Conservation (phyloP, 768 basidiomycete species). For the Lactifluus piperatus region DNA sequence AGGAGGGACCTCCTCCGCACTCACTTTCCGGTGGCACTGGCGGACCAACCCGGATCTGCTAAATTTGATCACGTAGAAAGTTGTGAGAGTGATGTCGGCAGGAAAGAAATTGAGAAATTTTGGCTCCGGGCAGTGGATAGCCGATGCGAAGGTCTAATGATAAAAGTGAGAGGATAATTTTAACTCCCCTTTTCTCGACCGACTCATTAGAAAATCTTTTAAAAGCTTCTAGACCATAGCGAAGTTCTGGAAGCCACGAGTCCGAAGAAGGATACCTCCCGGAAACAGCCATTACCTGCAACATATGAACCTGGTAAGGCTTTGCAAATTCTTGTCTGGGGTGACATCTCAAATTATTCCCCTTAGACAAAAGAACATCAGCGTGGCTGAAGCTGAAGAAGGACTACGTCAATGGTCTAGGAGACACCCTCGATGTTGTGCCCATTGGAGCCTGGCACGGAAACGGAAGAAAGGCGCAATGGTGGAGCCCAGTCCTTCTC, state of each 20-base stretch:
- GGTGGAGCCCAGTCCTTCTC: conserved; percentile 89
- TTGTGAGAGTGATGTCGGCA: conserved; percentile 54
- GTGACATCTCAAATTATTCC: background rate
- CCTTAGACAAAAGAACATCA: conserved; percentile 67
- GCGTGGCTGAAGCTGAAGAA: conserved; percentile 92
- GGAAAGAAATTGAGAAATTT: conserved; percentile 60
- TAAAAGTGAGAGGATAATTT: conserved; percentile 50
- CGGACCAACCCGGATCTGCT: conserved; percentile 41
- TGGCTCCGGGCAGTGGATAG: conserved; percentile 68
- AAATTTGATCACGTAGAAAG: conserved; percentile 68
- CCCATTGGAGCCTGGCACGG: conserved; percentile 85
- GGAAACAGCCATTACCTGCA: conserved; percentile 65
- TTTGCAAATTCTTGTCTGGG: conserved; percentile 4
- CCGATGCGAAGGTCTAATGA: conserved; percentile 89
- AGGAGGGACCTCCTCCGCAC: conserved; percentile 57
- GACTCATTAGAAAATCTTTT: background rate
- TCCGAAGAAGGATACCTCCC: conserved; percentile 31
- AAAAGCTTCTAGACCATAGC: conserved; percentile 57
- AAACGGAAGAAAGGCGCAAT: conserved; percentile 77
- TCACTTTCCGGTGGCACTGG: conserved; percentile 46
- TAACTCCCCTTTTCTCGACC: conserved; percentile 10
- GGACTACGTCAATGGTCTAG: conserved; percentile 75
- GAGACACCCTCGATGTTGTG: conserved; percentile 66
- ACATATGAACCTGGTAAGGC: conserved; percentile 71
- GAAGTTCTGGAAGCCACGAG: conserved; percentile 29